These are phyloP conservation scores for Arabidopsis arenosa DNA, from an alignment of 345 rosid species.

Conservation along the genomic window DNA sequence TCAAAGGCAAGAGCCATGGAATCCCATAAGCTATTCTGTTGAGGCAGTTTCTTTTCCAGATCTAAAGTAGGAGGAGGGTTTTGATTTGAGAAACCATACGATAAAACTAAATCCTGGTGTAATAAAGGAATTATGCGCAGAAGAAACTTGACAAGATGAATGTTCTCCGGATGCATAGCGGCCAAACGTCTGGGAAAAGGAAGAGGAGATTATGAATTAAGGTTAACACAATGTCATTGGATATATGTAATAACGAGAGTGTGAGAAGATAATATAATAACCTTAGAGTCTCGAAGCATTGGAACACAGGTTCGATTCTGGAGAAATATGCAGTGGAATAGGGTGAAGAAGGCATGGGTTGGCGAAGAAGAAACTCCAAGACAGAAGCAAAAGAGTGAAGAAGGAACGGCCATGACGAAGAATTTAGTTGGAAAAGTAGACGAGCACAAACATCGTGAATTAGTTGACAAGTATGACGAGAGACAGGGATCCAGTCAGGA, in stretches of 20 bases:
- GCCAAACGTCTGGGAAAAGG: constrained; percentile 56
- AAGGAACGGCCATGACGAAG: constrained; percentile 60
- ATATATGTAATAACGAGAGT: background rate
- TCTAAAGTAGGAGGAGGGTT: constrained; percentile 45
- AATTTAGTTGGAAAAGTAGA: constrained; percentile 57
- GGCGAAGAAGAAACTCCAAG: constrained; percentile 57
- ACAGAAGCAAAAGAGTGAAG: constrained; percentile 59
- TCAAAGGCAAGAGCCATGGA: constrained; percentile 59
- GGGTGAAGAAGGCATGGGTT: constrained; percentile 47
- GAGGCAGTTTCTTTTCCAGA: constrained; percentile 50
- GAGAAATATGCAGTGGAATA: constrained; percentile 39
- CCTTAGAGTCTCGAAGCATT: constrained; percentile 79
- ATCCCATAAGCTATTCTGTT: constrained; percentile 64
- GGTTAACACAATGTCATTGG: constrained; percentile 4
- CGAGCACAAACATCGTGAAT: constrained; percentile 62
- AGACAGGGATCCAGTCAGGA: constrained; percentile 41
- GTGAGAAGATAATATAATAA: constrained; percentile 33
- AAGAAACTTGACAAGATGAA: constrained; percentile 70
- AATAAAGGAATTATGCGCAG: constrained; percentile 52
- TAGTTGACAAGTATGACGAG: constrained; percentile 60
- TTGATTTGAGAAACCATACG: constrained; percentile 46
- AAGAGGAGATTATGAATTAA: constrained; percentile 9
- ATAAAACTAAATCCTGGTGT: constrained; percentile 50
- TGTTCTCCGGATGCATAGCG: constrained; percentile 48
- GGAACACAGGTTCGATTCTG: constrained; percentile 54